Conservation (phyloP, 202 grass and related monocot species). For the Eragrostis tef region DNA sequence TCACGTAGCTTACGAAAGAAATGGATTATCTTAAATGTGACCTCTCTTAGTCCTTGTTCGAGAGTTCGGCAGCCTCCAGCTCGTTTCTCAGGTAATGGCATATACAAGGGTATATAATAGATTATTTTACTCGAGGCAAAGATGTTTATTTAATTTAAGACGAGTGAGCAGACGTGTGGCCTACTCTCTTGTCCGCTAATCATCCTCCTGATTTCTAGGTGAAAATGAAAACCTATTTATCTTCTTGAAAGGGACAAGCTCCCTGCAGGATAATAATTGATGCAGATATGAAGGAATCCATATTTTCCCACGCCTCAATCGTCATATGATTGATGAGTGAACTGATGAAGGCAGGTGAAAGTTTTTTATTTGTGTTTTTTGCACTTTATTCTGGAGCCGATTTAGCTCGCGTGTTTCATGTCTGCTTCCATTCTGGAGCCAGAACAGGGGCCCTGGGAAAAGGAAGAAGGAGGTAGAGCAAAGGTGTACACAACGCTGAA, state of each 20-base stretch:
- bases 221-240: too few relatives aligned
- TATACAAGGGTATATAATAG: neutral
- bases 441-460: too few relatives aligned
- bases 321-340: too few relatives aligned
- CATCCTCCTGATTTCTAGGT: neutral
- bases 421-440: neutral
- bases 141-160: conserved; percentile 1
- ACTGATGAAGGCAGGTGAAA: neutral
- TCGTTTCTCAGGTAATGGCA: neutral
- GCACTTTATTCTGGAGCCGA: neutral
- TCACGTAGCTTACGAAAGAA: neutral
- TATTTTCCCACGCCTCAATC: neutral
- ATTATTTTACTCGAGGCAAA: conserved; percentile 25
- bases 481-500: too few relatives aligned
- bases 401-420: conserved; percentile 16
- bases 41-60: neutral
- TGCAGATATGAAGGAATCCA: conserved; percentile 19
- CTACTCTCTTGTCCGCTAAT: neutral
- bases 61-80: neutral
- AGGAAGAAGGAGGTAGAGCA: too few relatives aligned
- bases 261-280: neutral
- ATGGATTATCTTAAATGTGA: conserved; percentile 2
- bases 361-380: neutral
- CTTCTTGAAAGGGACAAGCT: neutral
- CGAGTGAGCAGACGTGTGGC: conserved; percentile 19